Evolutionary conservation across 352 stramenopile species (phyloP).

Genomic region (Globisporangium perplexum): DNA sequence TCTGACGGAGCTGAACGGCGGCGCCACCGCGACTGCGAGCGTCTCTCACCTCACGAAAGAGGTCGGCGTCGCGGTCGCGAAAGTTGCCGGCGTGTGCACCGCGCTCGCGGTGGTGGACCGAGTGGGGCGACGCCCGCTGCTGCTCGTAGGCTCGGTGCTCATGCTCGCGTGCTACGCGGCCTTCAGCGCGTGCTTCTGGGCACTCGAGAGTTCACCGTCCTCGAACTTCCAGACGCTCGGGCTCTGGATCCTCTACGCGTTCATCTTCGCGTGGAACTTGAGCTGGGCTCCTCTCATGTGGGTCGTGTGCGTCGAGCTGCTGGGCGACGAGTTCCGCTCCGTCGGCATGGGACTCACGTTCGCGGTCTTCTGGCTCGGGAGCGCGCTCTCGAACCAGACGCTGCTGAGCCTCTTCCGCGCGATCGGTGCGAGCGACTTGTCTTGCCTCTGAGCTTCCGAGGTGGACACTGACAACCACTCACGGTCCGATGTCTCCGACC

Average conservation of each 20-base stretch:
- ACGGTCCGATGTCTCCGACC: neutral
- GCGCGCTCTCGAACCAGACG: constrained; percentile 63
- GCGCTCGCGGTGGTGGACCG: constrained; percentile 46
- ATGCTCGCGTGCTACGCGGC: constrained; percentile 48
- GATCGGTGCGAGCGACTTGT: constrained; percentile 21
- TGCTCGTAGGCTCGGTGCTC: constrained; percentile 46
- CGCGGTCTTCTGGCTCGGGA: constrained; percentile 65
- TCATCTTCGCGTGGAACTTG: constrained; percentile 73
- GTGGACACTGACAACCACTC: neutral
- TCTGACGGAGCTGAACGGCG: constrained; percentile 29
- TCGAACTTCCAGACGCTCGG: constrained; percentile 29
- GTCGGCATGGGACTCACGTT: constrained; percentile 70
- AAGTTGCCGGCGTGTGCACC: constrained; percentile 54
- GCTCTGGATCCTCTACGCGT: constrained; percentile 59
- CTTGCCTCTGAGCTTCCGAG: neutral
- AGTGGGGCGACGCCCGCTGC: constrained; percentile 48
- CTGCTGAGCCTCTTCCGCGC: constrained; percentile 49
- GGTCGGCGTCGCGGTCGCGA: constrained; percentile 54
- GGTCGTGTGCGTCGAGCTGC: constrained; percentile 62
- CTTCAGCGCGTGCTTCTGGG: constrained; percentile 53
- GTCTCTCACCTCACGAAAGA: constrained; percentile 39
- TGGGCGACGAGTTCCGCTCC: constrained; percentile 65
- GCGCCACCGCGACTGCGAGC: neutral
- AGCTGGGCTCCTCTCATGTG: constrained; percentile 76
- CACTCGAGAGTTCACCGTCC: constrained; percentile 16